Base-by-base conservation (phyloP, 2,329 filamentous ascomycete genomes). In the Penicillium sp. region DNA sequence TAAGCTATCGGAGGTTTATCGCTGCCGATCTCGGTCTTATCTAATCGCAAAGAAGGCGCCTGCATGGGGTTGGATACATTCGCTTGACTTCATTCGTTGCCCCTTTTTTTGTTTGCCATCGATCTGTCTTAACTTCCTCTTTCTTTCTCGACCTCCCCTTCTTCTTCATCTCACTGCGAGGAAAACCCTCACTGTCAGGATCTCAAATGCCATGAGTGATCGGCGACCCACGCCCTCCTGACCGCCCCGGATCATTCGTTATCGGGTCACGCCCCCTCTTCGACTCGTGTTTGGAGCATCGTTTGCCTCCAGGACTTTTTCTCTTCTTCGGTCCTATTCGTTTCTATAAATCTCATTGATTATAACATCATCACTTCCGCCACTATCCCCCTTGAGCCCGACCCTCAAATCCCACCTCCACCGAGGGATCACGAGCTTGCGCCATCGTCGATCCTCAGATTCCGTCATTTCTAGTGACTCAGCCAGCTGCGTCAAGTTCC, bases 161-260 rank as follows among this genome's bases (percentile, higher is more conserved):
- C 10, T 32, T 16, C 25, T 32, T 30, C 15, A 9, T 9, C 11
- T 36, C 6, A 15, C 14, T 26, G 11, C 23, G 11, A 18, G 14
- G 2, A 25, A 4, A 13, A 32, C 23, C 23, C 26, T 11, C 4
- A 11, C 26, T 32, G 13, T 16, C 15, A 12, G 9, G 16, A 26
- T 22, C 30, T 31, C 17, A 12, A n/a, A 29, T 22, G 18, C 18
- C 18, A 22, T 5, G 9, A 22, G 18, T 22, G 18, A 22, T 22
- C 18, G 18, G 9, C 18, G 40, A 45, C 44, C 39, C 51, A 48
- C 45, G 46, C 56, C 49, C 53, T 54, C 35, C 56, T 60, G 54
- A 59, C 59, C 58, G 57, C 58, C 56, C 33, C 33, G 44, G 44
- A 44, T 56, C 52, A 54, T 48, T 54, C 50, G 53, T 60, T 61